Conservation (phyloP, 345 rosid genomes). For the Camelina hispida region DNA sequence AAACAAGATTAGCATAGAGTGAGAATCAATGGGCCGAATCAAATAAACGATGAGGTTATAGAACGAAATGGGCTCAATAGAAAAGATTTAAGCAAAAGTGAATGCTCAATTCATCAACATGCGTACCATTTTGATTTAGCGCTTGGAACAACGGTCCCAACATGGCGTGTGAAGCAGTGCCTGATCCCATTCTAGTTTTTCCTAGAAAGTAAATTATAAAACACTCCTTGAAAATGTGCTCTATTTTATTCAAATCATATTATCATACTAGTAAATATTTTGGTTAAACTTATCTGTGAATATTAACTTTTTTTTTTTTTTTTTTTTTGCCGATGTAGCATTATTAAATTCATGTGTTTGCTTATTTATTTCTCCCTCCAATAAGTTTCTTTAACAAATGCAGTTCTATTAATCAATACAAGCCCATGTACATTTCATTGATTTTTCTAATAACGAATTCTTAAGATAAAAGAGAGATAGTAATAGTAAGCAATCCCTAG, state of each 20-base stretch:
- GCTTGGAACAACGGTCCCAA: not conserved
- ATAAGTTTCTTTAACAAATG: not conserved
- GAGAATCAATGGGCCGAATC: not conserved
- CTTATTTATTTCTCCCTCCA: not conserved
- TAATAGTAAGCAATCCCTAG: conserved; percentile 35
- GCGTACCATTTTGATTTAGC: not conserved
- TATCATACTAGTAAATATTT: not conserved
- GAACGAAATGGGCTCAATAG: conserved; percentile 5
- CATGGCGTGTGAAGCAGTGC: not conserved
- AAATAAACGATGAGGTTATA: not conserved
- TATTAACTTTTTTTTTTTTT: not conserved
- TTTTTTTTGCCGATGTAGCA: not conserved
- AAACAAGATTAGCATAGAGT: not conserved
- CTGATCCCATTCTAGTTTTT: not conserved
- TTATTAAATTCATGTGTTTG: not conserved
- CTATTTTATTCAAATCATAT: not conserved
- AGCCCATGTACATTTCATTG: conserved; percentile 1
- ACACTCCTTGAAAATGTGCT: not conserved
- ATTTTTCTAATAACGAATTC: not conserved
- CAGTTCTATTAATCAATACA: not conserved
- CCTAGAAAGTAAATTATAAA: not conserved
- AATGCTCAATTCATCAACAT: not conserved
- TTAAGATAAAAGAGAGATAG: conserved; percentile 5
- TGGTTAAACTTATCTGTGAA: not conserved
- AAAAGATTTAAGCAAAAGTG: not conserved